phyloP scores from a whole-genome alignment of 768 basidiomycete species.

The Baorangia bicolor region DNA sequence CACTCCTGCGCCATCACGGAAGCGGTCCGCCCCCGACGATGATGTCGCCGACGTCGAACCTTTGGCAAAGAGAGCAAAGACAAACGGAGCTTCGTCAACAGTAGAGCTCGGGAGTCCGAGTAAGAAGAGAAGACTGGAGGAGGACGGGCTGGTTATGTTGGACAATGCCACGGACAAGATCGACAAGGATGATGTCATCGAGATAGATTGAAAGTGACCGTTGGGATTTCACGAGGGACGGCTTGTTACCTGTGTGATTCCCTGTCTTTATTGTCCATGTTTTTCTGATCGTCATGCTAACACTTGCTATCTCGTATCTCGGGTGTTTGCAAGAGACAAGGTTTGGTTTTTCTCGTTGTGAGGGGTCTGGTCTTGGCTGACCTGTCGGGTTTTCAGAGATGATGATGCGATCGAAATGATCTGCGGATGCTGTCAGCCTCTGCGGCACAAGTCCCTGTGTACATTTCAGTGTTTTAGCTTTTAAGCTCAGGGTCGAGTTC shows the following conservation, averaged over 20 bases:
- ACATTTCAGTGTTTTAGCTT: not conserved
- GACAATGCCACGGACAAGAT: slow-evolving; percentile 55
- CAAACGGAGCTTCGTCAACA: slow-evolving; percentile 27
- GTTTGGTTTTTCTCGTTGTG: not conserved
- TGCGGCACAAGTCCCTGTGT: not conserved
- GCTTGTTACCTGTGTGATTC: not conserved
- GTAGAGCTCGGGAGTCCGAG: slow-evolving; percentile 47
- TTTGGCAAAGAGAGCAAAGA: slow-evolving; percentile 52
- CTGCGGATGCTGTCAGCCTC: not conserved
- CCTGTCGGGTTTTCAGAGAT: not conserved
- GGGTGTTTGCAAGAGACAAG: not conserved
- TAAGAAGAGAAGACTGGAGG: slow-evolving; percentile 64
- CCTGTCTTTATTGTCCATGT: not conserved
- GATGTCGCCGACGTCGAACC: slow-evolving; percentile 59
- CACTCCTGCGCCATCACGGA: slow-evolving; percentile 44
- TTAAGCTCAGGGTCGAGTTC: not conserved
- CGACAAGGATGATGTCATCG: slow-evolving; percentile 58
- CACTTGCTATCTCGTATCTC: not conserved
- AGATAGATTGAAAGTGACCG: slow-evolving; percentile 44
- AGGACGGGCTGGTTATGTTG: slow-evolving; percentile 71
- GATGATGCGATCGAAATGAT: not conserved
- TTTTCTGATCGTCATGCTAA: slow-evolving; percentile 2
- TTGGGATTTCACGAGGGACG: not conserved
- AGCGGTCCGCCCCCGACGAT: slow-evolving; percentile 59
- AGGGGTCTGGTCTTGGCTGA: not conserved